Base-by-base conservation (phyloP, 1,284 basidiomycete genomes). In the Agroathelia rolfsii region DNA sequence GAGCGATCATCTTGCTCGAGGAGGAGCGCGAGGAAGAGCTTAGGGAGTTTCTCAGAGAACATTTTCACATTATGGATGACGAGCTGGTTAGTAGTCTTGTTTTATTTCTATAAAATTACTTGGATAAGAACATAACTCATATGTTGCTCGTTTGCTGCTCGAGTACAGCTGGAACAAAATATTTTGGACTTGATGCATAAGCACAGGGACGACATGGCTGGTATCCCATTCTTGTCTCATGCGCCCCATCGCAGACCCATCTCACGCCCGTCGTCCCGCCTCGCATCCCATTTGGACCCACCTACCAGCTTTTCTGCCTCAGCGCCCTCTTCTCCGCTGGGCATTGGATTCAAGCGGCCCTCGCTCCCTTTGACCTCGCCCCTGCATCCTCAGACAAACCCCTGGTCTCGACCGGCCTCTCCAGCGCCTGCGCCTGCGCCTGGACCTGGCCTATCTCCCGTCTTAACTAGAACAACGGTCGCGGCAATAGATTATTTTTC, bases 121-220 rank as follows among this genome's bases (percentile, higher is more conserved):
- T 9, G 19, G n/a, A 15, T 29, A 10, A 16, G 25, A 32, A 21
- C 28, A 49, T 20, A 35, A 28, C 34, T 27, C 33, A 34, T 37
- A 29, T 31, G 18, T 35, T 35, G n/a, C 34, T 28, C 35, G 35
- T 38, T 38, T 39, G 45, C 33, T 38, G 41, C 15, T 33, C 26
- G 29, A 29, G 36, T 32, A 5, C 47, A 85, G 77, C 61, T 82
- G 32, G 83, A 87, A 49, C 76, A 83, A 44, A 69, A 74, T 51
- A 77, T 86, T 36, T 65, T 88, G 17, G 82, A 87, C 49, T 66
- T 88, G 39, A 87, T 88, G 84, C 84, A 88, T 55, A 81, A 80
- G 56, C 82, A 86, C 51, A 66, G 74, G 38, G 84, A 87, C 61
- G 84, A 88, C 52, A 58, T 80, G 29, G 78, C 80, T 25, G 80